These are phyloP conservation scores for Verbascum thapsus DNA, from an alignment of 257 asterid species.

Conservation along the genomic window DNA sequence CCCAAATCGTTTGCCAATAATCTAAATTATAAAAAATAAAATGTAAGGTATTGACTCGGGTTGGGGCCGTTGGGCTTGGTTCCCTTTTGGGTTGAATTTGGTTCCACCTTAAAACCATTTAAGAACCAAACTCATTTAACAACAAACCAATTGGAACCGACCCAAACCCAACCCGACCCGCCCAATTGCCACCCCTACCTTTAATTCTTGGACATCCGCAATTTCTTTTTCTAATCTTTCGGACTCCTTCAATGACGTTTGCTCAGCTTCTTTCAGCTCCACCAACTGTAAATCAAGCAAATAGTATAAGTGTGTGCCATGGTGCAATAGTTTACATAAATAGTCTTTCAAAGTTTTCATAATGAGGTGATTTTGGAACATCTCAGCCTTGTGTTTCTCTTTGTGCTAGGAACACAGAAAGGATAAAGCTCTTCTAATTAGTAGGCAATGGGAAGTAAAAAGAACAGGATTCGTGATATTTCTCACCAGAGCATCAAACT, in stretches of 20 bases:
- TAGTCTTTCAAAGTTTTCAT: constrained; percentile 10
- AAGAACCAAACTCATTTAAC: too few species aligned
- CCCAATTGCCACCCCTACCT: too few species aligned
- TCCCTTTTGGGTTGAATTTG: too few species aligned
- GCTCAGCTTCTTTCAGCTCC: too few species aligned
- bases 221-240: constrained; percentile 84
- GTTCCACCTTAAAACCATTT: too few species aligned
- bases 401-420: background rate
- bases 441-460: constrained; percentile 12
- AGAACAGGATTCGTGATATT: constrained; percentile 18
- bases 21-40: too few species aligned
- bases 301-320: constrained; percentile 1
- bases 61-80: too few species aligned
- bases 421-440: constrained; percentile 10
- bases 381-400: background rate
- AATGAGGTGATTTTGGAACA: constrained; percentile 11
- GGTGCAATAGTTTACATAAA: background rate
- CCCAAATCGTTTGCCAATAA: too few species aligned
- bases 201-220: constrained; percentile 80
- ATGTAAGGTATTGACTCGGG: too few species aligned
- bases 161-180: too few species aligned
- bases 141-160: too few species aligned
- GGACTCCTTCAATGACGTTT: too few species aligned
- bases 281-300: constrained; percentile 40
- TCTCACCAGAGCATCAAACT: constrained; percentile 87